These are phyloP conservation scores for Tylopilus vinaceipallidus DNA, from an alignment of 768 basidiomycete species.

Conservation along the genomic window DNA sequence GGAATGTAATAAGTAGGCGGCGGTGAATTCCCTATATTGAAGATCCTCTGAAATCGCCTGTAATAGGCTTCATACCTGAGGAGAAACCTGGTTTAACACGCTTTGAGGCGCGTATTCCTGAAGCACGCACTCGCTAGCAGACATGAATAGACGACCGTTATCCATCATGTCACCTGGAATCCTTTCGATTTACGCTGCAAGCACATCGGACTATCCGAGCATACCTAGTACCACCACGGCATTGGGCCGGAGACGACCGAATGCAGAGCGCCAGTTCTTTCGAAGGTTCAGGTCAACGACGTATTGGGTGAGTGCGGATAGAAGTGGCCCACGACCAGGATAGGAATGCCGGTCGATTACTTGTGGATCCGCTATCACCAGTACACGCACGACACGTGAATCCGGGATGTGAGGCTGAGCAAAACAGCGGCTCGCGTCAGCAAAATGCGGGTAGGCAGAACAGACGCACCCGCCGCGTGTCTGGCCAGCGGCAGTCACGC, in stretches of 20 bases:
- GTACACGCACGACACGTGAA: slow-evolving; percentile 34
- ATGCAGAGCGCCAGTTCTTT: slow-evolving; percentile 77
- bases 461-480: slow-evolving; percentile 34
- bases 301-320: slow-evolving; percentile 59
- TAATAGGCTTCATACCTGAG: slow-evolving; percentile 74
- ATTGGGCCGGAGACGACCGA: slow-evolving; percentile 55
- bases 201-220: not conserved
- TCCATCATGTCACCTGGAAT: slow-evolving; percentile 78
- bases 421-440: not conserved
- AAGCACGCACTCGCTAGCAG: slow-evolving; percentile 62
- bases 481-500: slow-evolving; percentile 61
- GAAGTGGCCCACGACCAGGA: slow-evolving; percentile 50
- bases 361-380: slow-evolving; percentile 89
- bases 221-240: slow-evolving; percentile 74
- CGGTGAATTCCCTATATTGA: slow-evolving; percentile 41
- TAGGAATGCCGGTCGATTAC: slow-evolving; percentile 77
- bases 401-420: slow-evolving; percentile 17
- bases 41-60: slow-evolving; percentile 67
- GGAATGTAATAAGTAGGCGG: slow-evolving; percentile 71
- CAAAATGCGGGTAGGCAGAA: not conserved
- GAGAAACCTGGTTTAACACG: slow-evolving; percentile 4
- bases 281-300: slow-evolving; percentile 81
- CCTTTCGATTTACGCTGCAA: not conserved
- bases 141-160: slow-evolving; percentile 65
- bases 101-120: not conserved